Evolutionary conservation across 2,329 filamentous ascomycete genomes (phyloP), one percentile per base, ranked within the genome.

Genomic region (Exophiala sp.): DNA sequence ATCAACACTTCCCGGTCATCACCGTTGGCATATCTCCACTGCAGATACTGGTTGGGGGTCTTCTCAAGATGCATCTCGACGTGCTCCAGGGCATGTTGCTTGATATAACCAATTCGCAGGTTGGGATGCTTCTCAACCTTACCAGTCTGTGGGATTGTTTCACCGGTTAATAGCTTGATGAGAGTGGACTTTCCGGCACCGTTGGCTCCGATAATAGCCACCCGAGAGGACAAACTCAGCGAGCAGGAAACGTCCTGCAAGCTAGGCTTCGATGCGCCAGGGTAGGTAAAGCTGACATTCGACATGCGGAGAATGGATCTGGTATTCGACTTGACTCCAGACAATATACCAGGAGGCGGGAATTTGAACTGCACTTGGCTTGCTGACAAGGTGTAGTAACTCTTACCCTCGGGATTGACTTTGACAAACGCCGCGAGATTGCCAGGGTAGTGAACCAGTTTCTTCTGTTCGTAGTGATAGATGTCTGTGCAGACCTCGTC

Each of bases 41-140:
- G 93, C 27, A 98, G 79, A 66, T 98, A 98, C 72, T 98, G 93
- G 68, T 95, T 97, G 34, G 93, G 93, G 0, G 93, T 98, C 81
- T 98, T 98, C 72, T 98, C 93, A 61, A 97, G 76, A 66, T 98
- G 93, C 91, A 96, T 95, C 73, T 98, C 91, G 9, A 98, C 93
- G 80, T 98, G 93, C 76, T 98, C 93, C 10, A 98, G 79, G 38
- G 93, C 93, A 70, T 98, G 93, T 75, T 98, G 93, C 76, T 97
- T 97, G 75, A 98, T 97, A 76, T 98, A 98, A 47, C 93, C 93
- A 63, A 98, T 96, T 77, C 93, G 90, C 65, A 98, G 73, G 69
- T 98, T 98, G 60, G 93, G 93, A 69, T 98, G 93, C 77, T 97
- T 97, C 77, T 97, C 90, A 19, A 98, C 93, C 66, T 83, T 88